A percentile compares a stretch with the other conserved stretches of the same genome.
phyloP scores from a whole-genome alignment of 2,329 filamentous ascomycete genomes.

The Echinosphaeria canescens region DNA sequence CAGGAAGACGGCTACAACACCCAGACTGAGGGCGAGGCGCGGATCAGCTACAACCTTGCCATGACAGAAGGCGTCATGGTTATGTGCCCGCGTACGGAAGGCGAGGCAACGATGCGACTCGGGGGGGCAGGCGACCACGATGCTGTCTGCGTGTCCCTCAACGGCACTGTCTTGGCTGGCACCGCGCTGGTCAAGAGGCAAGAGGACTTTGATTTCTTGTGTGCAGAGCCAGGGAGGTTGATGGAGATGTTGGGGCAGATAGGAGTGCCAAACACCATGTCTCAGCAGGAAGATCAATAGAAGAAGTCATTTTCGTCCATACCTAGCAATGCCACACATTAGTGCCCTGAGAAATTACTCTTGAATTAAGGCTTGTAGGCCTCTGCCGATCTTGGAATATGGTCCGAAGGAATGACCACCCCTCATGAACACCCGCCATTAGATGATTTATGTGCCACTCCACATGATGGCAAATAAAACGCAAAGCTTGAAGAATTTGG shows the following conservation, averaged over 20 bases:
- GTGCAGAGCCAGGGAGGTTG: conserved; percentile 15
- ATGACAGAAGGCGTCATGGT: conserved; percentile 31
- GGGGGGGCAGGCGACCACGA: conserved; percentile 7
- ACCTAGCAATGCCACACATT: too few species aligned
- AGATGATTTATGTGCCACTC: too few species aligned
- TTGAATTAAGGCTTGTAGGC: too few species aligned
- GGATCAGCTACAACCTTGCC: conserved; percentile 42
- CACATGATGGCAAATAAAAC: too few species aligned
- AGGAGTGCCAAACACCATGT: too few species aligned
- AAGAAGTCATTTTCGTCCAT: too few species aligned
- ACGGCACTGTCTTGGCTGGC: conserved; percentile 41
- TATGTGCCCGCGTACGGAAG: conserved; percentile 33
- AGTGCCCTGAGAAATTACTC: too few species aligned
- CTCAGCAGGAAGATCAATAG: too few species aligned
- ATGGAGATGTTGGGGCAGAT: conserved; percentile 17
- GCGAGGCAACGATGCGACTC: conserved; percentile 11
- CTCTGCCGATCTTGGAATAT: too few species aligned
- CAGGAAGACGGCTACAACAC: not conserved
- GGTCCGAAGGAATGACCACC: too few species aligned
- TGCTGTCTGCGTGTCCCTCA: conserved; percentile 25
- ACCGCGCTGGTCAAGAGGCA: conserved; percentile 39
- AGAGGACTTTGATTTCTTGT: conserved; percentile 31
- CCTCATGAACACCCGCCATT: too few species aligned
- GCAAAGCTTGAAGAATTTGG: too few species aligned
- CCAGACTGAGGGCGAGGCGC: conserved; percentile 16